These are phyloP conservation scores for Rhizopogon salebrosus DNA, from an alignment of 768 basidiomycete species.

Conservation along the genomic window DNA sequence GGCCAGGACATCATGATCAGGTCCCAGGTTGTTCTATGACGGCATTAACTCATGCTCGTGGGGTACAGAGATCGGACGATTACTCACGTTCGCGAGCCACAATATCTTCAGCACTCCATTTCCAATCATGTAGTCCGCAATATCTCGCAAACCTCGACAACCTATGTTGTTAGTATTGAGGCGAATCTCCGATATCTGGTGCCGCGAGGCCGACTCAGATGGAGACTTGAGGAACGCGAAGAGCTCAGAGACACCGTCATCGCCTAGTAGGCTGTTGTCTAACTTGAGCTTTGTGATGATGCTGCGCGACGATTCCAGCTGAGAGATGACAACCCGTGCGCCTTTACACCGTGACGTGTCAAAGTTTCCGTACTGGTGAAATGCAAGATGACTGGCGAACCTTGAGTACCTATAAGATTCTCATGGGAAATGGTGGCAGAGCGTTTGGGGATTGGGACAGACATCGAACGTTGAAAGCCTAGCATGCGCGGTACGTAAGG, in stretches of 20 bases:
- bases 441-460: not conserved
- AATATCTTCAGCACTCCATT: conserved; percentile 41
- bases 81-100: conserved; percentile 52
- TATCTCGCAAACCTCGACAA: conserved; percentile 45
- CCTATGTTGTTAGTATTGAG: conserved; percentile 53
- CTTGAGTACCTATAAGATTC: not conserved
- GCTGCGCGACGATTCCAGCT: conserved; percentile 36
- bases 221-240: conserved; percentile 43
- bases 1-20: conserved; percentile 29
- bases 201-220: conserved; percentile 41
- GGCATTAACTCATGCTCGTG: conserved; percentile 12
- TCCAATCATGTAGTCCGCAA: conserved; percentile 44
- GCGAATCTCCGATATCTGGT: conserved; percentile 48
- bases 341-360: conserved; percentile 29
- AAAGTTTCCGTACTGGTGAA: not conserved
- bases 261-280: conserved; percentile 51
- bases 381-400: not conserved
- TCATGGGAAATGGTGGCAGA: not conserved
- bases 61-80: not conserved
- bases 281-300: conserved; percentile 46
- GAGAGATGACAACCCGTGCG: conserved; percentile 45
- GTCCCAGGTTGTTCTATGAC: conserved; percentile 36
- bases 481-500: no score
- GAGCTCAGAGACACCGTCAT: conserved; percentile 49
- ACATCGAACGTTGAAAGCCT: not conserved